Percentiles rank a stretch among this genome's conserved stretches.
Evolutionary conservation across 1,284 basidiomycete genomes (phyloP).

Genomic region (Sporisorium reilianum): DNA sequence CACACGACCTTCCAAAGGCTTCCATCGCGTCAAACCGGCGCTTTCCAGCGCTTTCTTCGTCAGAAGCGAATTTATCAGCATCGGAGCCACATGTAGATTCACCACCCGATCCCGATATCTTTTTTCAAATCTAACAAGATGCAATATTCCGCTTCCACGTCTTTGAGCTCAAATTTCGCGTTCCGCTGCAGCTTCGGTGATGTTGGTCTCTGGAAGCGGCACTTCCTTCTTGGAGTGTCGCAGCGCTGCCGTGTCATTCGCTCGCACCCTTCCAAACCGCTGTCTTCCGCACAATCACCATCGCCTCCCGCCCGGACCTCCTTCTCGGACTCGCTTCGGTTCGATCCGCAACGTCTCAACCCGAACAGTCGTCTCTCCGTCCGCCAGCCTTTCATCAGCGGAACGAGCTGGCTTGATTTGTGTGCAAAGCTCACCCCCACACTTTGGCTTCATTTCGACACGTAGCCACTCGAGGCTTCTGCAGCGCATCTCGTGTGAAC

Average conservation of each 20-base stretch:
- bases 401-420: neutral
- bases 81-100: neutral
- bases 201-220: slow-evolving; percentile 4
- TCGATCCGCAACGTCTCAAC: neutral
- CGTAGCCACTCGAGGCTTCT: slow-evolving; percentile 7
- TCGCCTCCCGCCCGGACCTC: neutral
- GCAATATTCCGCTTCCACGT: slow-evolving; percentile 5
- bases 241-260: neutral
- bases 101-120: slow-evolving; percentile 5
- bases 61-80: neutral
- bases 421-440: slow-evolving; percentile 1
- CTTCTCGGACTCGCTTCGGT: neutral
- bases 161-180: slow-evolving; percentile 1
- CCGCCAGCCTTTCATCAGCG: neutral
- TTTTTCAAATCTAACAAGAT: slow-evolving; percentile 4
- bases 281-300: neutral
- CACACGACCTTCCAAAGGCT: slow-evolving; percentile 22
- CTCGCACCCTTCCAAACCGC: neutral
- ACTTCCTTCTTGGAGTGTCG: slow-evolving; percentile 4
- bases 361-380: slow-evolving; percentile 4
- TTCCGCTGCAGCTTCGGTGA: neutral
- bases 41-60: slow-evolving; percentile 21
- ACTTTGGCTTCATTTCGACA: slow-evolving; percentile 28
- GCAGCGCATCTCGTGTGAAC: neutral
- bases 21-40: slow-evolving; percentile 5